Base-by-base conservation (phyloP, 2,329 filamentous ascomycete genomes). In the Coccinonectria pachysandricola region DNA sequence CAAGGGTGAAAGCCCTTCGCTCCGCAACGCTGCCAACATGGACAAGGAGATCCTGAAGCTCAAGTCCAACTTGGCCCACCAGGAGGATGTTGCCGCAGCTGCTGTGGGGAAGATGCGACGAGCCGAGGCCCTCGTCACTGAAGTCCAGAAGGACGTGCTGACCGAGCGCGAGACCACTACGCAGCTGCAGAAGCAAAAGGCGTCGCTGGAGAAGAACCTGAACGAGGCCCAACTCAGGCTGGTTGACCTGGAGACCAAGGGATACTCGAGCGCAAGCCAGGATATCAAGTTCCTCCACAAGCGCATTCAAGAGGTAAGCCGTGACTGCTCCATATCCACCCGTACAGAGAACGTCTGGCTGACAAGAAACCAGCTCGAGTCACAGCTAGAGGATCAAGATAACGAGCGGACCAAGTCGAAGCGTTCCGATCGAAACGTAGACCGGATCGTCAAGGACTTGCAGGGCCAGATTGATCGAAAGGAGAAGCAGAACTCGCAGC, bases 51-150 rank as follows among this genome's bases (percentile, higher is more conserved):
- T 96, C 13, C 66, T 98, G 5, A 84, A 93, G 34, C 71, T 98
- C 38, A 94, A 91, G 60, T 80, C 85, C 7, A 78, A 69, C 39
- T 70, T 96, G 17, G 88, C 88, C 4, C 86, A 94, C 47, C 85
- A 95, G 48, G 84, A 96, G 56, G 88, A 98, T 50, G 78, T 96
- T 32, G 83, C 86, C 8, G 74, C 80, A 1, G 88, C 91, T 4
- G 88, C 88, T 0, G 79, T 96, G 20, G 88, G 91, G 46, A 96
- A 96, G 65, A 98, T 98, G 91, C 75, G 88, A 29, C 78, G 88
- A 13, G 84, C 91, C 3, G 88, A 98, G 49, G 82, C 85, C 4
- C 62, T 96, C 16, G 79, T 78, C 1, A 74, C 79, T 7, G 91
- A 98, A 56, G 78, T 93, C 37, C 88, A 96, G 49, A 93, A 91